Evolutionary conservation across 2,329 filamentous ascomycete genomes (phyloP), one percentile per base, ranked within the genome.

Genomic region (Apiospora marii): DNA sequence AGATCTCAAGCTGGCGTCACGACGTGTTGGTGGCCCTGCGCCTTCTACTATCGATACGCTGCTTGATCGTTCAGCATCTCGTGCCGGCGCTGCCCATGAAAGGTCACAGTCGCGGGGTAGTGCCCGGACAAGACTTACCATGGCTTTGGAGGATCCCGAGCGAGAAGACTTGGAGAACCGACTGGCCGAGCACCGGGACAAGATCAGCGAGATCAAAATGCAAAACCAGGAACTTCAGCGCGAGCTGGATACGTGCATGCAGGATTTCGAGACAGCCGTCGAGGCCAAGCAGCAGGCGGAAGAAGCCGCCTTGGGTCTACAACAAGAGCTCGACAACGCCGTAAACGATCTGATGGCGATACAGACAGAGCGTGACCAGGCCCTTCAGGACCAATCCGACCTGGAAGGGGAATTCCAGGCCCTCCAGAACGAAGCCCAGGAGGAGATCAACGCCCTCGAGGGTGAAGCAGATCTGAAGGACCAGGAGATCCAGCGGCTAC

Each of bases 11-110:
- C 91, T 98, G 78, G 91, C 93, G 1, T 92, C 95, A 76, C 92
- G 95, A 71, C 91, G 94, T 74, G 6, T 41, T 41, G 90, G 90
- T 43, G 93, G 88, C 76, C 79, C 86, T 4, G 87, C 88, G 0
- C 87, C 88, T 0, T 90, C 90, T 0, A 90, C 94, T 1, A 91
- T 96, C 7, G 96, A 98, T 80, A 98, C 95, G 80, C 93, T 98
- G 61, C 89, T 98, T 44, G 96, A 98, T 73, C 91, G 96, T n/a
- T 98, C 96, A 0, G 94, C 95, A 16, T 98, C 96, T 4, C 91
- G 96, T 58, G 92, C 94, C 13, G 89, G 91, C 6, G 85, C 80
- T 1, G 85, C 80, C 1, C 89, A 93, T 74, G 90, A 92, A 73
- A 89, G 95, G 71, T 91, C 94, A 0, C 89, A 89, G 27, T 98